Percentiles rank a stretch among this genome's conserved stretches.
Conservation (phyloP, 345 rosid species). For the Dipteronia dyeriana region DNA sequence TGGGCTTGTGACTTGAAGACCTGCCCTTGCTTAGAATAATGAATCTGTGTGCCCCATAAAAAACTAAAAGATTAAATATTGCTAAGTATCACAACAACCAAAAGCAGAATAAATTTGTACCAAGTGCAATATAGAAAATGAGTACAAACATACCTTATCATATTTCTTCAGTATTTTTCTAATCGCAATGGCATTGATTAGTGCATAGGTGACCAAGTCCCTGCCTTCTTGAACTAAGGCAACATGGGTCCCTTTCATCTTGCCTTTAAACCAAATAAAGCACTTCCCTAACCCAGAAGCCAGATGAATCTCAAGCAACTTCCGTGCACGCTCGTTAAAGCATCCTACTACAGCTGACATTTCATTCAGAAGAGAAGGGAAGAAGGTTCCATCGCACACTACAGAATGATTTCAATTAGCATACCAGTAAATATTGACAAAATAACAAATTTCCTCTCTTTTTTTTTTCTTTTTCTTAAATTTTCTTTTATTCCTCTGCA, state of each 20-base stretch:
- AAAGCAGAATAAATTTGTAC: background rate
- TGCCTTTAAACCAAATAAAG: conserved; percentile 72
- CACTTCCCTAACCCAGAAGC: conserved; percentile 77
- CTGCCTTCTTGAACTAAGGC: conserved; percentile 78
- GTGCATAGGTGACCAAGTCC: conserved; percentile 82
- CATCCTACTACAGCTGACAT: conserved; percentile 83
- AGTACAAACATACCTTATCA: conserved; percentile 59
- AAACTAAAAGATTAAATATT: background rate
- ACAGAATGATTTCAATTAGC: conserved; percentile 20
- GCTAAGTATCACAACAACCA: background rate
- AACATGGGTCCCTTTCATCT: conserved; percentile 45
- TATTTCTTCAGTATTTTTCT: conserved; percentile 93
- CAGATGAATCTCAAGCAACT: conserved; percentile 83
- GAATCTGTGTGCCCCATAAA: conserved; percentile 52
- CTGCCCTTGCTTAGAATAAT: conserved; percentile 91
- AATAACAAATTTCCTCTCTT: background rate
- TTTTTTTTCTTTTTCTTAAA: too few species aligned
- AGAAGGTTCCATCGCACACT: conserved; percentile 95
- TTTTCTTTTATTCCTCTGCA: too few species aligned
- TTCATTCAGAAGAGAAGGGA: conserved; percentile 80
- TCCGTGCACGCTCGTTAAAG: conserved; percentile 78
- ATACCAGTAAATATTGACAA: background rate
- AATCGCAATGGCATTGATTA: conserved; percentile 79
- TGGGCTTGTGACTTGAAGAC: conserved; percentile 83
- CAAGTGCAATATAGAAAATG: background rate